Conservation (phyloP, 2,329 filamentous ascomycete species). For the Malbranchea zuffiana region DNA sequence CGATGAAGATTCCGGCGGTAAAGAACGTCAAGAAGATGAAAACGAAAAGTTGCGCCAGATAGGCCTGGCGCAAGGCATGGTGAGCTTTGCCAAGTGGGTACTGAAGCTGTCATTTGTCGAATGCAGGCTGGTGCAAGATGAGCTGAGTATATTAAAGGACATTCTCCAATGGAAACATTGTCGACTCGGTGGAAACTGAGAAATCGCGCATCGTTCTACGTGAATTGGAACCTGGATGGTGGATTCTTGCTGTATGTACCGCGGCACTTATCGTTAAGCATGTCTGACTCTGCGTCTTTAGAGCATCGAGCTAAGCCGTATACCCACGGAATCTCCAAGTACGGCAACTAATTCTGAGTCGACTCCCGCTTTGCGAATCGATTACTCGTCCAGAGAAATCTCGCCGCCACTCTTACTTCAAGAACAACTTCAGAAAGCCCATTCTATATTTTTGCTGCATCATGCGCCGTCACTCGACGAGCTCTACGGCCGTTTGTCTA, state of each 20-base stretch:
- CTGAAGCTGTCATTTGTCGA: slow-evolving; percentile 11
- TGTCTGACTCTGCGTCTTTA: slow-evolving; percentile 25
- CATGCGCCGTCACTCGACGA: slow-evolving; percentile 65
- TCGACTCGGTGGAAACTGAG: slow-evolving; percentile 85
- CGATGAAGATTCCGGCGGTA: slow-evolving; percentile 17
- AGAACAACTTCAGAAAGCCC: slow-evolving; percentile 70
- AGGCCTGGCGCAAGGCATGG: slow-evolving; percentile 91
- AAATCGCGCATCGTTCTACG: slow-evolving; percentile 73
- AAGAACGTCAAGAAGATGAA: slow-evolving; percentile 46
- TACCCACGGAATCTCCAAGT: slow-evolving; percentile 45
- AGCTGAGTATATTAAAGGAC: slow-evolving; percentile 40
- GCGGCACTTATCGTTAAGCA: slow-evolving; percentile 10
- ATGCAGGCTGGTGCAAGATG: background rate
- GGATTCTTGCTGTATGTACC: slow-evolving; percentile 72
- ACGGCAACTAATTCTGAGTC: slow-evolving; percentile 26
- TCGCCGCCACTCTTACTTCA: slow-evolving; percentile 69
- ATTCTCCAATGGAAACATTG: slow-evolving; percentile 65
- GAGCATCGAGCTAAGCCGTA: slow-evolving; percentile 71
- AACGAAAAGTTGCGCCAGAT: slow-evolving; percentile 88
- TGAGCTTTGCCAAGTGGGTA: slow-evolving; percentile 65
- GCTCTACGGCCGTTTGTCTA: slow-evolving; percentile 54
- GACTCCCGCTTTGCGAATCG: slow-evolving; percentile 42
- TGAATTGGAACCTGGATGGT: slow-evolving; percentile 86
- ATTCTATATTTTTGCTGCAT: slow-evolving; percentile 76
- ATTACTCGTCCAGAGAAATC: slow-evolving; percentile 85